Evolutionary conservation across 768 basidiomycete genomes (phyloP).

Genomic region (Boletus tomentosulus): DNA sequence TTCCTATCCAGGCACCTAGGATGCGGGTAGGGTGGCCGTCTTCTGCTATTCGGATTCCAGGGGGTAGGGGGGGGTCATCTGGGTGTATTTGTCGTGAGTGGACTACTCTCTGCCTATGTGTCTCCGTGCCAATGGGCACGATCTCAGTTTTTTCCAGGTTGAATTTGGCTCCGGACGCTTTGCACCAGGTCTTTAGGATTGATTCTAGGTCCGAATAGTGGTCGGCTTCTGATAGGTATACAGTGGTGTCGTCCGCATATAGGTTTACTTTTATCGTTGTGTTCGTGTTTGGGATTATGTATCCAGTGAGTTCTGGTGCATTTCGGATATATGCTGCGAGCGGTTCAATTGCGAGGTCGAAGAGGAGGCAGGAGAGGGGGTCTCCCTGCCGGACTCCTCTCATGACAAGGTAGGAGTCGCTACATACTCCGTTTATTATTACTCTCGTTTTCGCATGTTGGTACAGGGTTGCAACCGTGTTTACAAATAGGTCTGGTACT

Average conservation of each 20-base stretch:
- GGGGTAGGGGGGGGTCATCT: too few relatives aligned
- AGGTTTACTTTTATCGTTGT: conserved; percentile 6
- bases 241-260: conserved; percentile 27
- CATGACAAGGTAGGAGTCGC: background rate
- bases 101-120: too few relatives aligned
- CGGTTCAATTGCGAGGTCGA: conserved; percentile 25
- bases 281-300: conserved; percentile 4
- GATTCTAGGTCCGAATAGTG: background rate
- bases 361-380: conserved; percentile 32
- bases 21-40: too few relatives aligned
- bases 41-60: too few relatives aligned
- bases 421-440: background rate
- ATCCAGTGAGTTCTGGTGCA: conserved; percentile 12
- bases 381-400: conserved; percentile 36
- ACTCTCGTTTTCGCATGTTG: background rate
- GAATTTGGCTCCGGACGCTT: background rate
- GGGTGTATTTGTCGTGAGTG: too few relatives aligned
- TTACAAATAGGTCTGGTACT: background rate
- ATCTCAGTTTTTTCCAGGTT: background rate
- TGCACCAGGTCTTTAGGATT: conserved; percentile 25
- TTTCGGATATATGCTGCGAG: too few relatives aligned
- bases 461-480: background rate
- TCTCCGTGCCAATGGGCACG: too few relatives aligned
- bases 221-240: conserved; percentile 14
- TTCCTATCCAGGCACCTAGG: too few relatives aligned